phyloP scores from a whole-genome alignment of 1,139 yeast genomes.

The Hansenula sp. region DNA sequence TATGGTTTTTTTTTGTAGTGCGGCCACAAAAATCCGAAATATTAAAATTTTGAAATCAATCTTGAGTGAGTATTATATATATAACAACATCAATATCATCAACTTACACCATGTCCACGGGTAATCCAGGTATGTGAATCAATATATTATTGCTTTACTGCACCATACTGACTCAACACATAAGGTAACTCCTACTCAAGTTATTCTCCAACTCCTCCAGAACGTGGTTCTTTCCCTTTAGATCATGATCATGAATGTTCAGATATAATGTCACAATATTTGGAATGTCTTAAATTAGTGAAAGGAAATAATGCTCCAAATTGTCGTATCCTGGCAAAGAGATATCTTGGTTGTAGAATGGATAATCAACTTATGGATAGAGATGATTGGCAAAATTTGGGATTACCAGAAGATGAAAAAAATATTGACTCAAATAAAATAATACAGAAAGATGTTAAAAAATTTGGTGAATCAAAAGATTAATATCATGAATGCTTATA shows the following conservation, averaged over 20 bases:
- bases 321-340: slow-evolving; percentile 79
- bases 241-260: slow-evolving; percentile 91
- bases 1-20: too few relatives aligned
- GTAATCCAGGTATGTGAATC: slow-evolving; percentile 2
- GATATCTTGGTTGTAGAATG: slow-evolving; percentile 85
- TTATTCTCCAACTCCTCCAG: slow-evolving; percentile 82
- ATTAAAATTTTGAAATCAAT: too few relatives aligned
- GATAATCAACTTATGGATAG: slow-evolving; percentile 80
- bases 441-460: too few relatives aligned
- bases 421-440: not conserved
- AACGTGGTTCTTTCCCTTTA: slow-evolving; percentile 91
- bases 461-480: too few relatives aligned
- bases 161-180: not conserved
- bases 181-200: slow-evolving; percentile 21
- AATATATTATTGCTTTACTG: not conserved
- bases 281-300: slow-evolving; percentile 74
- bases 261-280: slow-evolving; percentile 66
- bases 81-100: not conserved
- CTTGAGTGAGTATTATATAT: too few relatives aligned
- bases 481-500: too few relatives aligned
- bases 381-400: slow-evolving; percentile 79
- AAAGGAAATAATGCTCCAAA: slow-evolving; percentile 84
- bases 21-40: too few relatives aligned
- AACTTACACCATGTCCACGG: slow-evolving; percentile 2
- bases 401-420: slow-evolving; percentile 64